Evolutionary conservation across 345 rosid genomes (phyloP).

Genomic region (Iberis pinnata): DNA sequence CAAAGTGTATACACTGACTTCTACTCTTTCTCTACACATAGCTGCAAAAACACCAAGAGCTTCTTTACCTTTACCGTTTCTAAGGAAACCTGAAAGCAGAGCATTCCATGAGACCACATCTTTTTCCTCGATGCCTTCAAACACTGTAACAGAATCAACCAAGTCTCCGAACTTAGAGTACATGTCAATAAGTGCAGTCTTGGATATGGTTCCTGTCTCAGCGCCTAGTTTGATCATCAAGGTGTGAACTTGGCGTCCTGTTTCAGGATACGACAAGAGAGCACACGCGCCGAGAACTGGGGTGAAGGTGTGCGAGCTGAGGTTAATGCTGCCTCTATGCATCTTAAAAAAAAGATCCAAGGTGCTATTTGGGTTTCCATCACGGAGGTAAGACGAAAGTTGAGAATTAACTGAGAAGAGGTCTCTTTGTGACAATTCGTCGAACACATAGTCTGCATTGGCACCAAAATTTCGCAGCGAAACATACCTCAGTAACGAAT

Average conservation of each 20-base stretch:
- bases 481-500: neutral
- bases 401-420: slow-evolving; percentile 41
- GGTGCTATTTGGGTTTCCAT: slow-evolving; percentile 37
- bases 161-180: slow-evolving; percentile 52
- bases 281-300: slow-evolving; percentile 63
- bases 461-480: neutral
- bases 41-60: slow-evolving; percentile 47
- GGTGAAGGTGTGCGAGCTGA: slow-evolving; percentile 56
- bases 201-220: slow-evolving; percentile 45
- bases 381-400: slow-evolving; percentile 40
- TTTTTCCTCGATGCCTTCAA: slow-evolving; percentile 43
- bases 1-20: slow-evolving; percentile 61
- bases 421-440: slow-evolving; percentile 43
- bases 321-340: slow-evolving; percentile 30
- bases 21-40: slow-evolving; percentile 47
- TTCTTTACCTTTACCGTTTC: slow-evolving; percentile 43
- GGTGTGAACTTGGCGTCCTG: slow-evolving; percentile 69
- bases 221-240: slow-evolving; percentile 55
- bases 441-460: slow-evolving; percentile 35
- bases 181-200: slow-evolving; percentile 67
- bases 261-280: slow-evolving; percentile 33
- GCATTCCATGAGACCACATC: slow-evolving; percentile 76
- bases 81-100: slow-evolving; percentile 55
- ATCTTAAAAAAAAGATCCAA: slow-evolving; percentile 47
- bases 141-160: slow-evolving; percentile 43